Evolutionary conservation across 257 asterid species (phyloP), one percentile per base, ranked within the genome.

Genomic region (Agastache rugosa): DNA sequence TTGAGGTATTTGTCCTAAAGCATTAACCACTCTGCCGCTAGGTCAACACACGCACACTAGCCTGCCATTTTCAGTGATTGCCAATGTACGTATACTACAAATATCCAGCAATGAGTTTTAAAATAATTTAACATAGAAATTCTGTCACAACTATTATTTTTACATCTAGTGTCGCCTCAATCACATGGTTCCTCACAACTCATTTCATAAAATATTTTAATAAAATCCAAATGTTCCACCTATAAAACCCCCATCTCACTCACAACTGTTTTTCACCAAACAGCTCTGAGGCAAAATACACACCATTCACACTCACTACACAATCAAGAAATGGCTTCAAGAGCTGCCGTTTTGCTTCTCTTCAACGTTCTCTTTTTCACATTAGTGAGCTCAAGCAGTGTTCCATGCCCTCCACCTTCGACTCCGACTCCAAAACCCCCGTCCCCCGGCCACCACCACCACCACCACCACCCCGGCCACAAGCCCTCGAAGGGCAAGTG

Each of bases 401-500:
- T 64, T 37, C 69, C 69, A 20, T 64, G 70, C 70, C 70, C 70
- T 41, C 70, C 70, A 7, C 0, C 69, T 5, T 39, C 69, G 0
- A 63, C 69, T 11, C 50, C 69, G 39, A 5, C 63, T 3, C 34
- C 35, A 2, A 19, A 17, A 22, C 16, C 19, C 2, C 11, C 35
- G 8, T 14, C 73, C 69, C 37, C 11, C 69, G 69, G 42, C 42
- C 42, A 37, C 41, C 9, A 8, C 10, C 41, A 35, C 42, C 37
- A 31, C 37, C 9, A 8, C 10, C 41, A 35, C 42, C 37, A 31
- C 37, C 42, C 9, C 61, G 34, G 70, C 45, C 71, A 44, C 44
- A 35, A 23, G 14, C 71, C 25, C 22, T 15, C 63, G 6, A 75
- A 69, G 79, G 77, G 67, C 17, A 77, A 55, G 55, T 82, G 83